Evolutionary conservation across 176 grass and related monocot genomes (phyloP), one percentile per base, ranked within the genome.

Genomic region (Calamus simplicifolius): DNA sequence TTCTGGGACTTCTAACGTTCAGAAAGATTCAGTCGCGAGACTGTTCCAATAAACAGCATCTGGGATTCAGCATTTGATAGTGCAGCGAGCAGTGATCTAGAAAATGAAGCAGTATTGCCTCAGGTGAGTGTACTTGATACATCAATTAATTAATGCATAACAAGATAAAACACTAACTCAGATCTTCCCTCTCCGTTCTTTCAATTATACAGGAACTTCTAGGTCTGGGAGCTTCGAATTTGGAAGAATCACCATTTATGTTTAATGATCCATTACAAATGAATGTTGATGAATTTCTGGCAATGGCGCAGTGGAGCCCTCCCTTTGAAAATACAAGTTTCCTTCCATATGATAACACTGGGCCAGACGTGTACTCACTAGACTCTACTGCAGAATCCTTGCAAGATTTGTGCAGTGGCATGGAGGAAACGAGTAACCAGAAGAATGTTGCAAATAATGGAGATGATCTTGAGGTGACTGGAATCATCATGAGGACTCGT

Each of bases 351-450:
- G 87, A 81, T 56, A 52, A 38, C 67, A 68, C 54, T 57, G 79
- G 77, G 68, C 84, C 73, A 50, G 93, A 98, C 51, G 67, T 81
- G 55, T 66, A 82, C 64, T 92, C 81, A 2, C 69, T 85, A 16
- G 81, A 76, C 61, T 83, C 84, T 12, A 79, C 52, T 0, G 35
- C 73, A 0, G 87, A 93, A 58, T 85, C 84, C 27, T 73, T 92
- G 59, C 73, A 85, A 74, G 87, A 98, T 57, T 64, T 92, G 28
- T 92, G 81, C 74, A 88, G 76, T 56, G 63, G 16, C 49, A 74
- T 75, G 75, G 87, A 88, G 13, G 92, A 88, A 64, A 49, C 62
- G n/a, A 73, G 23, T 54, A 56, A 10, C 29, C 68, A 53, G 57
- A 84, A 28, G 31, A 71, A 71, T 61, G 58, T 23, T 54, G 57